phyloP scores from a whole-genome alignment of 2,329 filamentous ascomycete genomes.

The Fusarium duplospermum region DNA sequence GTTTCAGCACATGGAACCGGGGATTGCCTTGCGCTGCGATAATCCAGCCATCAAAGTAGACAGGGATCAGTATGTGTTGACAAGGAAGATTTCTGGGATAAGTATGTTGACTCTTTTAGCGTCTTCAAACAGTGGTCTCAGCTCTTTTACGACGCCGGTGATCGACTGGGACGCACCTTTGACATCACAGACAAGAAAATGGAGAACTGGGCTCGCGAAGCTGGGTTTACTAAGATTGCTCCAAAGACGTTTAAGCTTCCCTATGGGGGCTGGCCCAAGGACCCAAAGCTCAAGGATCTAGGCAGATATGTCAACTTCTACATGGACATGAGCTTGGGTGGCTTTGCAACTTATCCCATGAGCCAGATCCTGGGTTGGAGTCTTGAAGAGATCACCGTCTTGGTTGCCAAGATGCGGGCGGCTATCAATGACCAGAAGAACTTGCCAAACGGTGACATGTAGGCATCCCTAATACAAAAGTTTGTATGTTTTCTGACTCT shows the following conservation, averaged over 20 bases:
- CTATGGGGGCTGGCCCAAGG: not conserved
- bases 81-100: too few species aligned
- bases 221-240: not conserved
- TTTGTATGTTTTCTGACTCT: not conserved
- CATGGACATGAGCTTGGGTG: slow-evolving; percentile 28
- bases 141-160: slow-evolving; percentile 21
- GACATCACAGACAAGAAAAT: slow-evolving; percentile 15
- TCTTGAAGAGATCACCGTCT: slow-evolving; percentile 9
- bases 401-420: slow-evolving; percentile 28
- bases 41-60: not conserved
- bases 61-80: not conserved
- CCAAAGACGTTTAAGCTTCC: not conserved
- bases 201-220: not conserved
- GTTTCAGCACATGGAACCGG: not conserved
- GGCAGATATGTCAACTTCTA: slow-evolving; percentile 20
- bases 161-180: slow-evolving; percentile 18
- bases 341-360: slow-evolving; percentile 26
- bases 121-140: slow-evolving; percentile 16
- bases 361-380: slow-evolving; percentile 33
- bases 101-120: not conserved
- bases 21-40: not conserved
- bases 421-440: slow-evolving; percentile 16
- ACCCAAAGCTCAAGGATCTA: not conserved
- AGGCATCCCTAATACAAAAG: not conserved
- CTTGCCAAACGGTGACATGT: not conserved